phyloP scores from a whole-genome alignment of 306 rosid genomes.

The Macrotyloma uniflorum region DNA sequence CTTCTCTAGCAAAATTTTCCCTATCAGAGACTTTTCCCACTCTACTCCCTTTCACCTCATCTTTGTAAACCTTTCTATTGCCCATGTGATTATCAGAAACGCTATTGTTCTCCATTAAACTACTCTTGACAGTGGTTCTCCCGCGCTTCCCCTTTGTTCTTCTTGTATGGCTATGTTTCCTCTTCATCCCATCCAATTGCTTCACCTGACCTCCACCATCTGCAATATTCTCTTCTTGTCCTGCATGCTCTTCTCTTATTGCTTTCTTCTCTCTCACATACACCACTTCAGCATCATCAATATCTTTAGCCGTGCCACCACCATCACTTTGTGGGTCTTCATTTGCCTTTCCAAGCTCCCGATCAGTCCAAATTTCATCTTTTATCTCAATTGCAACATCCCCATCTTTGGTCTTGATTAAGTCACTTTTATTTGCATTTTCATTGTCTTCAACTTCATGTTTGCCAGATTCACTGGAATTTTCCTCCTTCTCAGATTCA shows the following conservation, averaged over 20 bases:
- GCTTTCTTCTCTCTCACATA: slow-evolving; percentile 32
- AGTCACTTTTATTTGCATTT: slow-evolving; percentile 35
- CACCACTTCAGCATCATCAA: not conserved
- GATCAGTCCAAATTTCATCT: slow-evolving; percentile 23
- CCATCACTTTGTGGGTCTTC: slow-evolving; percentile 35
- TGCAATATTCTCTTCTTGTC: slow-evolving; percentile 28
- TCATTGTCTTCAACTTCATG: slow-evolving; percentile 31
- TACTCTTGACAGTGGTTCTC: slow-evolving; percentile 49
- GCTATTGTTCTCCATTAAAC: slow-evolving; percentile 42
- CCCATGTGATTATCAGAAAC: slow-evolving; percentile 31
- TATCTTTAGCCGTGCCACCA: not conserved
- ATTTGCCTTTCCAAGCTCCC: slow-evolving; percentile 23
- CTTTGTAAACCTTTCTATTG: slow-evolving; percentile 36
- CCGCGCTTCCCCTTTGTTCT: slow-evolving; percentile 50
- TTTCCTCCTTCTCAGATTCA: slow-evolving; percentile 31
- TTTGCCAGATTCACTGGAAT: slow-evolving; percentile 5
- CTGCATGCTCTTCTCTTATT: slow-evolving; percentile 22
- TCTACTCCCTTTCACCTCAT: slow-evolving; percentile 26
- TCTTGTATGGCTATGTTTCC: slow-evolving; percentile 43
- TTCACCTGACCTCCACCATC: slow-evolving; percentile 25
- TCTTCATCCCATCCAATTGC: slow-evolving; percentile 29
- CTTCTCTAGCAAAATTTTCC: slow-evolving; percentile 14
- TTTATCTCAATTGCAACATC: slow-evolving; percentile 30
- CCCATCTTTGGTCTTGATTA: slow-evolving; percentile 11
- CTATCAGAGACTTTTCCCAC: slow-evolving; percentile 20